Base-by-base conservation (phyloP, 169 alveolate genomes). In the Eimeria nieschulzi region DNA sequence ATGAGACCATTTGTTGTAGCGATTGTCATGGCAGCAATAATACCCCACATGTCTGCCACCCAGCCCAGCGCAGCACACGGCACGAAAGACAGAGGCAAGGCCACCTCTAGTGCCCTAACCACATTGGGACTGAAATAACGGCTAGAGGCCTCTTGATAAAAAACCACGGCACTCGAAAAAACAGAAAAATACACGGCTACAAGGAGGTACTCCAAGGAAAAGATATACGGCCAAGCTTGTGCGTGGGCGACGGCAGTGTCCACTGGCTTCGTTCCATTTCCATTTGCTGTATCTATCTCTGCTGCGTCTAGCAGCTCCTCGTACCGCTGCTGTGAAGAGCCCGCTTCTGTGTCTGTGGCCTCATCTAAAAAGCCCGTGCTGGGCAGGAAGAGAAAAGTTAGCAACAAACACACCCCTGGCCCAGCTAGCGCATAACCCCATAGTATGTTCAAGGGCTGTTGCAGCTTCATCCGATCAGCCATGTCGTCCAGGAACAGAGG, bases 1-100 rank as follows among this genome's bases (percentile, higher is more conserved):
- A 94, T 73, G n/a, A 93, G 72, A 51, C 95, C 94, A n/a, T 13
- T 56, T 21, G 94, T 87, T 71, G 90, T 92, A 63, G 87, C 90
- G 19, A 90, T 64, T 15, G 92, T 25, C 26, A 92, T 90, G 73
- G 90, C 79, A n/a, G 25, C 17, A 23, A 71, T 5, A 72, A 61
- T 54, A 13, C 93, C 93, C 25, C 76, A 75, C 15, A 23, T 9
- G 71, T 87, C 93, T 72, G 87, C 86, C 78, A 72, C 46, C 59
- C 23, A 23, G 7, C 93, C 93, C 21, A 68, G n/a, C 17, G 54
- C 25, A 25, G 54, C 23, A 54, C 85, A 68, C 21, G 93, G 93
- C 8, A 79, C 9, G 71, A 59, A 79, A 6, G 55, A 21, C 6
- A 79, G 15, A 7, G 87, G 87, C 72, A 53, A 73, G 25, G 64